Conservation (phyloP, 2,329 filamentous ascomycete species). For the Macroventuria anomochaeta region DNA sequence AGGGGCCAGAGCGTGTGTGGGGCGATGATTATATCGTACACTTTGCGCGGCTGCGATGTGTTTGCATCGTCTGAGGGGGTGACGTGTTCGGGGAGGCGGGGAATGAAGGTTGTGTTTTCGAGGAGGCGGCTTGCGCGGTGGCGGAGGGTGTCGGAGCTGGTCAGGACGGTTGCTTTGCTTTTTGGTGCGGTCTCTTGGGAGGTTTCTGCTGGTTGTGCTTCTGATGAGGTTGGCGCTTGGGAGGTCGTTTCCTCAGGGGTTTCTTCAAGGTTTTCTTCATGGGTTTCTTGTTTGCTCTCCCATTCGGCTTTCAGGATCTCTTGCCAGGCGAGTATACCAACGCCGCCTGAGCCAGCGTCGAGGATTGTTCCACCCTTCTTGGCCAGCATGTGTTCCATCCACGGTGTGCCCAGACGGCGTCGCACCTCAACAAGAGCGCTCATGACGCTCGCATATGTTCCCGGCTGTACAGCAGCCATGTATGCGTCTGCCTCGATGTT, state of each 20-base stretch:
- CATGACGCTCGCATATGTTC: slow-evolving; percentile 71
- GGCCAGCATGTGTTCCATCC: slow-evolving; percentile 71
- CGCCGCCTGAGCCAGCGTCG: slow-evolving; percentile 77
- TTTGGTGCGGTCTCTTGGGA: slow-evolving; percentile 54
- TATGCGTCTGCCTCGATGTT: slow-evolving; percentile 79
- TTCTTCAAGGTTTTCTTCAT: slow-evolving; percentile 43
- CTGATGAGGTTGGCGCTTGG: slow-evolving; percentile 29
- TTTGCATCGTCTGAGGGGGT: slow-evolving; percentile 62
- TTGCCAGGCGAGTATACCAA: slow-evolving; percentile 75
- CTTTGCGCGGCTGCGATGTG: slow-evolving; percentile 64
- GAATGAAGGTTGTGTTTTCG: slow-evolving; percentile 89
- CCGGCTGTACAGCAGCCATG: slow-evolving; percentile 72
- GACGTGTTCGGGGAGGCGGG: slow-evolving; percentile 85
- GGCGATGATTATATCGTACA: slow-evolving; percentile 88
- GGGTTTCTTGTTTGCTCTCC: slow-evolving; percentile 65
- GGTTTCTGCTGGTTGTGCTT: slow-evolving; percentile 10
- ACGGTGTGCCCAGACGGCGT: slow-evolving; percentile 72
- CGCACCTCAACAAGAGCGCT: slow-evolving; percentile 75
- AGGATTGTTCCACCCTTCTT: slow-evolving; percentile 69
- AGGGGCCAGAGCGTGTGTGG: slow-evolving; percentile 81
- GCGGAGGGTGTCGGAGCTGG: slow-evolving; percentile 76
- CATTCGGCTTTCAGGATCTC: slow-evolving; percentile 83
- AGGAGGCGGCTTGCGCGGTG: slow-evolving; percentile 77
- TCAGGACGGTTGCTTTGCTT: slow-evolving; percentile 81
- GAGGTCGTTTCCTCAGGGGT: slow-evolving; percentile 18